Evolutionary conservation across 495 filamentous ascomycete species (phyloP), one percentile per base, ranked within the genome.

Genomic region (Daldinia decipiens): DNA sequence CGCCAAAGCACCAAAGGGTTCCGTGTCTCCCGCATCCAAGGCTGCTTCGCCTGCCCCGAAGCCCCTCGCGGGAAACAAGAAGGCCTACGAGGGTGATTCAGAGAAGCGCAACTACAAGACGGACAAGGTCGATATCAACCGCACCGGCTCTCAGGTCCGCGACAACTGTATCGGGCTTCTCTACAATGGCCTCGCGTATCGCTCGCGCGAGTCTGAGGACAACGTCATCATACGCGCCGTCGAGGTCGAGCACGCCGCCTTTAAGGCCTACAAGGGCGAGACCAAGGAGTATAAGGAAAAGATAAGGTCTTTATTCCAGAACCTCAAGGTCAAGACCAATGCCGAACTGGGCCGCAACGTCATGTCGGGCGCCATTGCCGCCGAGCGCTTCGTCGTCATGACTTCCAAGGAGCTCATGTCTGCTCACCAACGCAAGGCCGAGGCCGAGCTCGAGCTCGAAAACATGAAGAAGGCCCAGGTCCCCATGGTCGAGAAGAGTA

Each of bases 391-490:
- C 67, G 92, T 97, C 68, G 81, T 82, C 55, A 87, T 88, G 85
- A 77, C 82, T 36, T 81, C 82, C 57, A 74, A 83, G 39, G 80
- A 83, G 66, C 79, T 84, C 29, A 76, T 79, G 56, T 83, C 82
- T 8, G 88, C 82, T 6, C 88, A 93, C 77, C 89, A 89, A 73
- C 82, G 87, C 38, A 84, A 85, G 62, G 81, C 87, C 68, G 92
- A 97, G 66, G 82, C 84, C 69, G 85, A 86, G 74, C 84, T 97
- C 39, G 82, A 91, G 76, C 87, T 93, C 80, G 91, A 97, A 82
- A 98, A 98, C 79, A 93, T 98, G 91, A 92, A 93, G 83, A 91
- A 95, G 78, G 91, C 95, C 0, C 92, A 97, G 87, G 93, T 96
- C 24, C 92, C 94, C 57, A 91, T 93, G 81, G 91, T 87, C 2